These are phyloP conservation scores for Onygenales sp. DNA, from an alignment of 2,329 filamentous ascomycete genomes.

Conservation along the genomic window DNA sequence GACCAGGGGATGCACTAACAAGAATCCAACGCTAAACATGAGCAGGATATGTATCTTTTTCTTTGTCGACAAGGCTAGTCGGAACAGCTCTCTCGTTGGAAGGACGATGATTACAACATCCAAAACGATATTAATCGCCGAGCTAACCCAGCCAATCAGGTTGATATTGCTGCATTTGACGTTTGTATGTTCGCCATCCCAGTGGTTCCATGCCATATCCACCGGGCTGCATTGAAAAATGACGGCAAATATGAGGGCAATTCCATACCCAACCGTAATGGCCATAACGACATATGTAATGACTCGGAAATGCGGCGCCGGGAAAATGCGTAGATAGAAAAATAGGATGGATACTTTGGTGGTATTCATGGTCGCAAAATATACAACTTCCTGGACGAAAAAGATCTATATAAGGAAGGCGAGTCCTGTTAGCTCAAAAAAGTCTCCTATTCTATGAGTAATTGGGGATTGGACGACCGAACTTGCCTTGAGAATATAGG, in stretches of 20 bases:
- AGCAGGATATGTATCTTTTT: background rate
- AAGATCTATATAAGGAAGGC: background rate
- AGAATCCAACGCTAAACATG: conserved; percentile 1
- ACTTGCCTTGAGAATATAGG: background rate
- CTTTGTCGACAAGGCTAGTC: background rate
- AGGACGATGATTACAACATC: background rate
- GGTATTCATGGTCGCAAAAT: conserved; percentile 22
- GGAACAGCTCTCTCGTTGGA: background rate
- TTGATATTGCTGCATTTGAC: conserved; percentile 1
- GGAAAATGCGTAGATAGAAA: conserved; percentile 22
- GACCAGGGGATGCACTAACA: background rate
- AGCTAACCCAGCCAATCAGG: background rate
- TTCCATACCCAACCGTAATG: conserved; percentile 12
- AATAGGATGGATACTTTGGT: conserved; percentile 25
- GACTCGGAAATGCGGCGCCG: conserved; percentile 13
- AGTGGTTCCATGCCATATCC: conserved; percentile 17
- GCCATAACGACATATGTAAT: conserved; percentile 10
- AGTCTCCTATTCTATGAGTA: background rate
- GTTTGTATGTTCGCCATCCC: background rate
- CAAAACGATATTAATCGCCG: background rate
- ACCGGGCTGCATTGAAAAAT: conserved; percentile 20
- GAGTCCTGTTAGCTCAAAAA: background rate
- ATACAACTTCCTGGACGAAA: conserved; percentile 13
- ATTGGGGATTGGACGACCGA: background rate
- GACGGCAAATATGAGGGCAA: conserved; percentile 19